Conservation (phyloP, 1,284 basidiomycete species). For the Pyrrhoderma noxium region DNA sequence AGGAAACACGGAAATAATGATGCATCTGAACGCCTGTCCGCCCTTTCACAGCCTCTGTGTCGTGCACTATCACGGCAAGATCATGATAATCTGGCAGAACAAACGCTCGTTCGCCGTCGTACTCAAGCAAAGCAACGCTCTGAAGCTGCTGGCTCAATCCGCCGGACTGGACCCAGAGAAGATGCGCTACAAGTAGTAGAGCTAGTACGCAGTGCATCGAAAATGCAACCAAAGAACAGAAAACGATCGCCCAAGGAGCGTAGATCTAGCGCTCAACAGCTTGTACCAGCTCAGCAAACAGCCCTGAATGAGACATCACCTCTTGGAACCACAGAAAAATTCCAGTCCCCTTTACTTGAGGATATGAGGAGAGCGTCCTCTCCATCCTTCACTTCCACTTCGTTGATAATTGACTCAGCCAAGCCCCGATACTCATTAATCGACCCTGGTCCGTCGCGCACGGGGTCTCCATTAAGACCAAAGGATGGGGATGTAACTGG, state of each 20-base stretch:
- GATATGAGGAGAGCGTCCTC: conserved; percentile 1
- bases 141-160: conserved; percentile 28
- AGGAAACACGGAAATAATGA: conserved; percentile 79
- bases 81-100: conserved; percentile 74
- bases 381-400: conserved; percentile 7
- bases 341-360: conserved; percentile 1
- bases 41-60: conserved; percentile 52
- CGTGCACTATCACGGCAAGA: conserved; percentile 67
- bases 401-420: conserved; percentile 28
- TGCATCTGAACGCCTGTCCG: conserved; percentile 65
- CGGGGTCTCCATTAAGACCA: too few species aligned
- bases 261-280: background rate
- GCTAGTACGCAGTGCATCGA: conserved; percentile 29
- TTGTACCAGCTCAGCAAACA: background rate
- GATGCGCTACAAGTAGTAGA: conserved; percentile 27
- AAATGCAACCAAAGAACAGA: conserved; percentile 16
- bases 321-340: background rate
- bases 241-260: background rate
- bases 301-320: conserved; percentile 1
- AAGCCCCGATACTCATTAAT: conserved; percentile 39
- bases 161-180: conserved; percentile 21
- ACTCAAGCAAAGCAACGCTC: conserved; percentile 75
- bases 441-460: conserved; percentile 26
- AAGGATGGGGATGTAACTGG: too few species aligned
- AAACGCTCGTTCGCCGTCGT: conserved; percentile 73